Evolutionary conservation across 495 filamentous ascomycete genomes (phyloP), one percentile per base, ranked within the genome.

Genomic region (Aspergillus olivimuriae): DNA sequence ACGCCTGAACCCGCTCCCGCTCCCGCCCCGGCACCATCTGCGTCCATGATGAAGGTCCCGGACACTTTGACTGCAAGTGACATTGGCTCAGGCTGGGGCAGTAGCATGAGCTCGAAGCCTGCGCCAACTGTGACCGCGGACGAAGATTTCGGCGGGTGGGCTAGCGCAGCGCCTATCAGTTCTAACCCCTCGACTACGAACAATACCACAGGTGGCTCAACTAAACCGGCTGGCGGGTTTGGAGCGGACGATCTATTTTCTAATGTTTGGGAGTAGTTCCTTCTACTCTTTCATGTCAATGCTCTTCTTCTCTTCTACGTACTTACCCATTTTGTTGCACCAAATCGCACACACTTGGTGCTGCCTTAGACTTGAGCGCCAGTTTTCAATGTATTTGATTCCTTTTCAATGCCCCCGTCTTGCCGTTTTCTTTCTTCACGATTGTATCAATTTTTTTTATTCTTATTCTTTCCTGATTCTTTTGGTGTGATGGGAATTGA

Each of bases 101-200:
- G 55, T 1, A n/a, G n/a, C n/a, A 41, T 62, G 10, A 49, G 70
- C 3, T 60, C 77, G 17, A 69, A 72, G 47, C 60, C 67, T 0
- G 58, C 68, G 8, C 80, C 85, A 9, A 82, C 82, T 49, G 82
- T 92, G 2, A 75, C 78, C 21, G 80, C 78, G 0, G 89, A 96
- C 58, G 89, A 96, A 63, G 89, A 96, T 52, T 96, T 94, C 67
- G 89, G 89, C 12, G 89, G 89, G 17, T 96, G 89, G 89, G 84
- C 83, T 34, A 89, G 84, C 65, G 80, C 83, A 35, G 72, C 74
- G 18, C 71, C 77, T 6, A 62, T 66, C 21, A 60, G 65, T 19
- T 70, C 73, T 39, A 70, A 73, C n/a, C 57, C 51, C 23, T 53
- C 49, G 6, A 46, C 55, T 14, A 60, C 52, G 24, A 55, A 39